Conservation (phyloP, 1,284 basidiomycete genomes). For the Sanghuangporus sanghuang region DNA sequence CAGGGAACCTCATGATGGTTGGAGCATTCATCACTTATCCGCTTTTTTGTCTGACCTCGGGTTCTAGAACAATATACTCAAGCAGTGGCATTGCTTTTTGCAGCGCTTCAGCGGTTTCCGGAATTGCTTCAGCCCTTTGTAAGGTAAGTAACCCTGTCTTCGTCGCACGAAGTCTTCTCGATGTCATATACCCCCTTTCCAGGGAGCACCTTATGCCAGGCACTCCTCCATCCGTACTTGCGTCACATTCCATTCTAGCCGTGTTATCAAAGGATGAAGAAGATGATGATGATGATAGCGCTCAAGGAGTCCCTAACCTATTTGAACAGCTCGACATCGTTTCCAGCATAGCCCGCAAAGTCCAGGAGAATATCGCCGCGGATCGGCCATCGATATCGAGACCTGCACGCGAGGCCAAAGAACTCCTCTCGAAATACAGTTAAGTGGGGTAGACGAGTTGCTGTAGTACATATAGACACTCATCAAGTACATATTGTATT, state of each 20-base stretch:
- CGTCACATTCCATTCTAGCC: conserved; percentile 63
- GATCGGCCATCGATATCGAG: conserved; percentile 76
- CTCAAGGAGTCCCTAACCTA: conserved; percentile 38
- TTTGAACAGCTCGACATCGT: conserved; percentile 65
- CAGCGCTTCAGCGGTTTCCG: conserved; percentile 61
- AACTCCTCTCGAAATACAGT: conserved; percentile 43
- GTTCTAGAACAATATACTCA: conserved; percentile 65
- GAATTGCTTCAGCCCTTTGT: conserved; percentile 66
- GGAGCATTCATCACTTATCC: conserved; percentile 6
- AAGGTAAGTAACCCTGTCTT: conserved; percentile 40
- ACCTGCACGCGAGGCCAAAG: conserved; percentile 82
- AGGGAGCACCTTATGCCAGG: conserved; percentile 56
- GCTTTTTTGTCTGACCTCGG: conserved; percentile 8
- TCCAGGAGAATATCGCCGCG: conserved; percentile 62
- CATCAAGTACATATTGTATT: neutral
- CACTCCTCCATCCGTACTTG: conserved; percentile 57
- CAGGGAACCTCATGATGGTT: conserved; percentile 67
- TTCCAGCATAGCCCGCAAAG: conserved; percentile 67
- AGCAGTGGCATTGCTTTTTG: conserved; percentile 64
- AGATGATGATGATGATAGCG: conserved; percentile 24
- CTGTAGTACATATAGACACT: neutral
- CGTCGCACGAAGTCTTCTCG: neutral
- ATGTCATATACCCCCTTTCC: neutral
- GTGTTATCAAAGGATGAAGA: conserved; percentile 48
- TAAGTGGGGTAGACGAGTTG: neutral